Evolutionary conservation across 495 filamentous ascomycete species (phyloP).

Genomic region (Tuber indicum): DNA sequence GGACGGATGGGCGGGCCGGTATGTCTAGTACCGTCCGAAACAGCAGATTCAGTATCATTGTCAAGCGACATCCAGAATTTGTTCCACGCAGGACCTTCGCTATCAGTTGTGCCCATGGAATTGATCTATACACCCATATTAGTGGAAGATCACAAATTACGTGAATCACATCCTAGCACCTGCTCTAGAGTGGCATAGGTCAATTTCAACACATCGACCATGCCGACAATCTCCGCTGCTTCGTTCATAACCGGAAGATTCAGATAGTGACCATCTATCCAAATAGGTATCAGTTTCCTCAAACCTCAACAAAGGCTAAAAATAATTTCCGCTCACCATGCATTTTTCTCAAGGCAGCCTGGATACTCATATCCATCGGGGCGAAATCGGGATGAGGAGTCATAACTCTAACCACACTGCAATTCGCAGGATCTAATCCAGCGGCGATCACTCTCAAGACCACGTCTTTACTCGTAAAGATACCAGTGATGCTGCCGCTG

Average conservation of each 20-base stretch:
- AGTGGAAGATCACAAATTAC: constrained; percentile 5
- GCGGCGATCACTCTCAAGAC: constrained; percentile 97
- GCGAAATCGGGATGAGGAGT: constrained; percentile 98
- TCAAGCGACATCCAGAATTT: constrained; percentile 99
- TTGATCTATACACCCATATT: constrained; percentile 53
- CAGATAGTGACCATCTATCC: constrained; percentile 86
- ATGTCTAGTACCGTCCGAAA: constrained; percentile 75
- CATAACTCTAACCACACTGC: constrained; percentile 97
- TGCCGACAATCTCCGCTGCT: constrained; percentile 91
- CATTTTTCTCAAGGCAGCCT: constrained; percentile 96
- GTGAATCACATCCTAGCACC: constrained; percentile 54
- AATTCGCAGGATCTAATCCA: constrained; percentile 86
- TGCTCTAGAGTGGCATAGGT: constrained; percentile 98
- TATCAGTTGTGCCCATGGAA: constrained; percentile 69
- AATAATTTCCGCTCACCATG: constrained; percentile 62
- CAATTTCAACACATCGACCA: constrained; percentile 97
- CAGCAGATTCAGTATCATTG: constrained; percentile 90
- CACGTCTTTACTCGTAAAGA: constrained; percentile 99
- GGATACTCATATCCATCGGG: constrained; percentile 97
- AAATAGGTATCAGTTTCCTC: constrained; percentile 13
- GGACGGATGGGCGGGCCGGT: constrained; percentile 52
- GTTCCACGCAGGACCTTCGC: constrained; percentile 96
- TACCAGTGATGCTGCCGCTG: constrained; percentile 93
- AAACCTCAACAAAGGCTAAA: constrained; percentile 8
- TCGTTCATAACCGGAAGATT: constrained; percentile 99